Evolutionary conservation across 2,329 filamentous ascomycete species (phyloP).

Genomic region (Colletotrichum sidae): DNA sequence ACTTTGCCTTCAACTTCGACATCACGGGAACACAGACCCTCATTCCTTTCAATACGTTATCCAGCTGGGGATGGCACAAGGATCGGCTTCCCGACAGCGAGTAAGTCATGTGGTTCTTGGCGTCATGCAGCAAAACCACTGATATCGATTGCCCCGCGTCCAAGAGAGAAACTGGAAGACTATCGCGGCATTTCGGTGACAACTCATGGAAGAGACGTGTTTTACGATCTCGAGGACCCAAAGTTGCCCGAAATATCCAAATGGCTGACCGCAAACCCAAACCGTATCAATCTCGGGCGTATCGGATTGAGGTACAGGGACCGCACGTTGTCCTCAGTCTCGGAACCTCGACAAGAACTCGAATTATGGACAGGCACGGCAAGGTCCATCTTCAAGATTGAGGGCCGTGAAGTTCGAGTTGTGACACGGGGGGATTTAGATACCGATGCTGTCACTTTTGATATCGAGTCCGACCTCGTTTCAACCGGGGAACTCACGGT

Average conservation of each 20-base stretch:
- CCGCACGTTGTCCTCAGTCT: slow-evolving; percentile 46
- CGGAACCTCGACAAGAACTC: slow-evolving; percentile 47
- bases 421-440: slow-evolving; percentile 52
- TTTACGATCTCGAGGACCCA: slow-evolving; percentile 50
- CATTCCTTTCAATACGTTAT: slow-evolving; percentile 57
- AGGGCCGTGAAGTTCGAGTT: slow-evolving; percentile 46
- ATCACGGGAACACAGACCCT: slow-evolving; percentile 57
- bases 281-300: slow-evolving; percentile 55
- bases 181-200: slow-evolving; percentile 42
- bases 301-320: slow-evolving; percentile 52
- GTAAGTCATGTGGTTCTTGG: slow-evolving; percentile 22
- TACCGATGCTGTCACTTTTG: slow-evolving; percentile 51
- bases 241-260: slow-evolving; percentile 49
- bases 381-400: slow-evolving; percentile 50
- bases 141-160: too few relatives aligned
- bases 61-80: slow-evolving; percentile 62
- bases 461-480: slow-evolving; percentile 51
- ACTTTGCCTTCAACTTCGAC: slow-evolving; percentile 60
- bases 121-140: too few relatives aligned
- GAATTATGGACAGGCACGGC: slow-evolving; percentile 53
- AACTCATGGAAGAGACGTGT: slow-evolving; percentile 50
- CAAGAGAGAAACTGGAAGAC: slow-evolving; percentile 1
- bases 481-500: slow-evolving; percentile 47
- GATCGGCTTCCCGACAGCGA: slow-evolving; percentile 54
- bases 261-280: slow-evolving; percentile 63